Percentiles rank a stretch among this genome's conserved stretches.
Evolutionary conservation across 495 filamentous ascomycete genomes (phyloP).

Genomic region (Xylaria flabelliformis): DNA sequence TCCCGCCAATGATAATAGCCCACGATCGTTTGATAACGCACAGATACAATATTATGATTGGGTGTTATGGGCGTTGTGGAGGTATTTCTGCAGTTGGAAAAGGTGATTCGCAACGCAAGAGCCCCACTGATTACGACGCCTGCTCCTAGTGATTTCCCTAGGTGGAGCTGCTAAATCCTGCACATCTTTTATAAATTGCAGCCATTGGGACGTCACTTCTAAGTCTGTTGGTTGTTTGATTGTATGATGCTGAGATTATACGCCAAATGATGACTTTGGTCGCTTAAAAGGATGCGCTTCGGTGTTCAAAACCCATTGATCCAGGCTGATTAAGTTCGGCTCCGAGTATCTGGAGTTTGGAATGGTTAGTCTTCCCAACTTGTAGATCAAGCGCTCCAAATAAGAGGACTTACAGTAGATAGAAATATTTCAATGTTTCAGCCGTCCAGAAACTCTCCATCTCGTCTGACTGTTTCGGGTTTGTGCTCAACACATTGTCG

Average conservation of each 20-base stretch:
- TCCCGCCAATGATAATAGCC: not conserved
- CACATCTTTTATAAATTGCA: slow-evolving; percentile 3
- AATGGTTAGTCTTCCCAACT: slow-evolving; percentile 19
- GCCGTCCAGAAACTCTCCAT: slow-evolving; percentile 74
- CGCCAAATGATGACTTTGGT: slow-evolving; percentile 42
- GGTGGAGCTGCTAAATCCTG: slow-evolving; percentile 7
- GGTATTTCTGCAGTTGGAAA: slow-evolving; percentile 1
- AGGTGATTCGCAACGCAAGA: not conserved
- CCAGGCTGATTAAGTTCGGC: slow-evolving; percentile 73
- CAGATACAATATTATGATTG: not conserved
- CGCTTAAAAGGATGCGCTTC: slow-evolving; percentile 64
- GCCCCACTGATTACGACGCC: slow-evolving; percentile 18
- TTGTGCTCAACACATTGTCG: slow-evolving; percentile 66
- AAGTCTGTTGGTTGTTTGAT: not conserved
- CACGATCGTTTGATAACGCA: not conserved
- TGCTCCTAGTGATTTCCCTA: slow-evolving; percentile 6
- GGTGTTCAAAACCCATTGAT: slow-evolving; percentile 82
- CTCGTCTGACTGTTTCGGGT: slow-evolving; percentile 46
- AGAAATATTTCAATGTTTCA: slow-evolving; percentile 94
- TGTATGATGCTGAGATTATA: not conserved
- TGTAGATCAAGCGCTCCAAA: not conserved
- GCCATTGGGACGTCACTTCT: not conserved
- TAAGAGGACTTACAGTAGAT: slow-evolving; percentile 70
- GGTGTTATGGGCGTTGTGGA: slow-evolving; percentile 3
- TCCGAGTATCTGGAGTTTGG: slow-evolving; percentile 47